Evolutionary conservation across 345 rosid genomes (phyloP).

Genomic region (Orychophragmus violaceus): DNA sequence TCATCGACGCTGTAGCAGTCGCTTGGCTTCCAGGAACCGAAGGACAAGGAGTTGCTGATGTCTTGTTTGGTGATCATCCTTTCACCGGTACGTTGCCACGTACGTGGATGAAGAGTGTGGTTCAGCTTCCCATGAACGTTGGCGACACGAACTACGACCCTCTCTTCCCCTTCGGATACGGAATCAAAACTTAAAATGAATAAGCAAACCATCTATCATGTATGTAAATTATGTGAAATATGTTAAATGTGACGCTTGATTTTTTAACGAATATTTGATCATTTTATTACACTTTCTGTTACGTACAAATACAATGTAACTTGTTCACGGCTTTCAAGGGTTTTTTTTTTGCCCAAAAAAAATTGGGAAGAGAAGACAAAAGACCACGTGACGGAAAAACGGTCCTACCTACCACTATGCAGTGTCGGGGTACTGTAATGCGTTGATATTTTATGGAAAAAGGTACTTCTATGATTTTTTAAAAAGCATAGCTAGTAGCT

Average conservation of each 20-base stretch:
- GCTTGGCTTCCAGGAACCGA: conserved; percentile 83
- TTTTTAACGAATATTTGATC: background rate
- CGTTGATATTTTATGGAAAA: background rate
- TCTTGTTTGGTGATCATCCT: conserved; percentile 60
- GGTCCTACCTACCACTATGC: conserved; percentile 11
- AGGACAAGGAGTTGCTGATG: conserved; percentile 68
- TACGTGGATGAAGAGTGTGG: conserved; percentile 64
- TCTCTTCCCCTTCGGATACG: conserved; percentile 62
- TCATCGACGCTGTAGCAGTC: conserved; percentile 49
- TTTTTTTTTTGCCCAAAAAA: background rate
- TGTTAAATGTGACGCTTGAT: background rate
- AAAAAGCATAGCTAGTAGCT: background rate
- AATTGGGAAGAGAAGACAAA: conserved; percentile 4
- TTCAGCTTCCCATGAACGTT: conserved; percentile 74
- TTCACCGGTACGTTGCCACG: conserved; percentile 58
- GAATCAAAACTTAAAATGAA: conserved; percentile 31
- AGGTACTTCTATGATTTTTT: background rate
- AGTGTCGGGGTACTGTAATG: conserved; percentile 7
- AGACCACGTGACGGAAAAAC: background rate
- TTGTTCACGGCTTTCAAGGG: background rate
- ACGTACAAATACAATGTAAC: background rate
- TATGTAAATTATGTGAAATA: conserved; percentile 3
- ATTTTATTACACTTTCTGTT: background rate
- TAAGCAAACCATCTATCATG: background rate
- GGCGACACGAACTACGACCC: conserved; percentile 65